Evolutionary conservation across 345 rosid genomes (phyloP), one percentile per base, ranked within the genome.

Genomic region (Pugionium cornutum): DNA sequence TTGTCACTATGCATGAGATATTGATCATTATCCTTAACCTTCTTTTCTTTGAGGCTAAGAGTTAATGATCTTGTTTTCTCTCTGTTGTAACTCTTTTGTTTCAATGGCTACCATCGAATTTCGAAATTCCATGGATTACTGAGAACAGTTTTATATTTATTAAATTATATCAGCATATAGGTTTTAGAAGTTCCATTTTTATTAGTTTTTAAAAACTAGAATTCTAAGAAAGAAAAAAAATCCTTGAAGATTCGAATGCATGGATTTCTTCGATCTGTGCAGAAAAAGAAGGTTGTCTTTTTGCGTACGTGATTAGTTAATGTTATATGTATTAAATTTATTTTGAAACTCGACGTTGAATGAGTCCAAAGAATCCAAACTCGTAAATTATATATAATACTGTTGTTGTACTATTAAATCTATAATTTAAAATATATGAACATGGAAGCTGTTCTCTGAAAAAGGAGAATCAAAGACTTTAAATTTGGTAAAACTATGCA

Each of bases 51-150:
- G 45, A 58, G 84, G 86, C 83, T 78, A 79, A 74, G 71, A 50
- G 77, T 77, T 77, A 81, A 84, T 83, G 94, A 83, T 83, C 81
- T 81, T 76, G 66, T 75, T 81, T 77, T 5, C 74, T 75, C 63
- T 68, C 34, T 62, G 60, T 69, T 76, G 76, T 74, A 76, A 44
- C 60, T 58, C 56, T 46, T 66, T 66, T 56, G 57, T 55, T 65
- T 64, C 70, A 64, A 66, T 58, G 67, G 61, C 30, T 9, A 55
- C 44, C 43, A 55, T 31, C 36, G 63, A 55, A 45, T 28, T 44
- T 66, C 62, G 2, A 56, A 54, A 68, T 18, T 59, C 48, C 75
- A 71, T 10, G 46, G 41, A 48, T 4, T 39, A 63, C 27, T 77
- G 41, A 37, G 1, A 4, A 37, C 5, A 6, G 6, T 67, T 74